These are phyloP conservation scores for Lavandula angustifolia DNA, from an alignment of 257 asterid species.

Conservation along the genomic window DNA sequence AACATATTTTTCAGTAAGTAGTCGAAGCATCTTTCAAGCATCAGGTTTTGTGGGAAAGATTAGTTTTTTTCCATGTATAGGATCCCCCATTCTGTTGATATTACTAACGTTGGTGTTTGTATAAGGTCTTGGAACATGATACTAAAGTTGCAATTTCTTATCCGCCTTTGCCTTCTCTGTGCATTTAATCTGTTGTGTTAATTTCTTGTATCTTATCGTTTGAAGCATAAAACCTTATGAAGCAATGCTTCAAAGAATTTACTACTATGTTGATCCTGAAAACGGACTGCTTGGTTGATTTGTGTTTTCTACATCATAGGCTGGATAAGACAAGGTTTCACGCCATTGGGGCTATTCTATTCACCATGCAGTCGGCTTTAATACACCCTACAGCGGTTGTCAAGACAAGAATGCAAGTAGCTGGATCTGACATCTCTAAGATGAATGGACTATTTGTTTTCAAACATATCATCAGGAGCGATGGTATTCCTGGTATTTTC, in stretches of 20 bases:
- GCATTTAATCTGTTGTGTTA: constrained; percentile 13
- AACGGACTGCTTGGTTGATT: constrained; percentile 15
- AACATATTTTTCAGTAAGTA: not conserved
- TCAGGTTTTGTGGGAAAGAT: not conserved
- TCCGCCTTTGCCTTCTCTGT: not conserved
- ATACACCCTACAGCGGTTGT: constrained; percentile 90
- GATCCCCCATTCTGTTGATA: constrained; percentile 6
- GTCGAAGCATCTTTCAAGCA: not conserved
- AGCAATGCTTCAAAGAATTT: not conserved
- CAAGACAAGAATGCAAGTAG: constrained; percentile 96
- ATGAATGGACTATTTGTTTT: constrained; percentile 66
- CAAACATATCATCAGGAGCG: constrained; percentile 51
- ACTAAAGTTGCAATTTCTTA: not conserved
- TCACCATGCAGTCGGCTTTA: constrained; percentile 81
- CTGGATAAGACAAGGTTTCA: constrained; percentile 90
- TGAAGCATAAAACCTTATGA: not conserved
- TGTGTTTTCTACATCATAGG: constrained; percentile 43
- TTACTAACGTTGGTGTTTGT: not conserved
- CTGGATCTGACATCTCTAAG: constrained; percentile 57
- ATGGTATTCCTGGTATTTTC: constrained; percentile 72
- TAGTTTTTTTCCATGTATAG: not conserved
- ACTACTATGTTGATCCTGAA: not conserved
- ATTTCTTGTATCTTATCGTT: not conserved
- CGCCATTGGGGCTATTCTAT: constrained; percentile 80
- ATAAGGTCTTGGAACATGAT: not conserved